Base-by-base conservation (phyloP, 2,329 filamentous ascomycete species). In the Fusarium sp. region DNA sequence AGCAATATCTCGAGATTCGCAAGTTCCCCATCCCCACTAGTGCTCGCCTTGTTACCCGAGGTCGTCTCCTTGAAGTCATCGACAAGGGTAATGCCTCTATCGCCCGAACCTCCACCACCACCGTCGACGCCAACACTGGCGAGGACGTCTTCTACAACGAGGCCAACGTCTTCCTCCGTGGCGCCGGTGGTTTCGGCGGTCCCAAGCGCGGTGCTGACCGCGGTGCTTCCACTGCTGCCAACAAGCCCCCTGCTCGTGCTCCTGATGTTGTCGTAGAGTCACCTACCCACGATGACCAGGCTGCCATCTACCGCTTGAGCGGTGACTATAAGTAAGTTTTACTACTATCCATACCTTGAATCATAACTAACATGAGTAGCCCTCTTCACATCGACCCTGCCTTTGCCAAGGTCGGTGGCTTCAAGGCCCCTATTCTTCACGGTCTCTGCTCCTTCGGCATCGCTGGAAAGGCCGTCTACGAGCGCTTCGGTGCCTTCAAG, bases 71-170 rank as follows among this genome's bases (percentile, higher is more conserved):
- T 71, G 96, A 99, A 82, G 96, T 98, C 15, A 90, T 98, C 53
- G 96, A 99, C 87, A 99, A 98, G 89, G 96, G 96, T 79, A 92
- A 90, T 75, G 95, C 95, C 23, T 95, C 94, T 69, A 88, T 98
- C 63, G 90, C 97, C 63, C 93, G 95, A 79, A 91, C 88, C 25
- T 94, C 93, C 73, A 91, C 92, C 76, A 94, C 92, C 38, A 98
- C 96, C 50, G 91, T 94, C 81, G 91, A 97, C 81, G 94, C 94
- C 67, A 91, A 90, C 75, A 96, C 91, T 1, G 94, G 94, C 77
- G 94, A 97, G 81, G 93, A 97, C 67, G 85, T 99, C 73, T 98
- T 98, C 86, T 98, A 98, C 88, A 98, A 98, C 84, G 96, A 99
- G 84, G 90, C 90, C 73, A 96, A 93, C n/a, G 90, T 95, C 75